phyloP scores from a whole-genome alignment of 345 rosid genomes.

The Euphorbia lathyris region DNA sequence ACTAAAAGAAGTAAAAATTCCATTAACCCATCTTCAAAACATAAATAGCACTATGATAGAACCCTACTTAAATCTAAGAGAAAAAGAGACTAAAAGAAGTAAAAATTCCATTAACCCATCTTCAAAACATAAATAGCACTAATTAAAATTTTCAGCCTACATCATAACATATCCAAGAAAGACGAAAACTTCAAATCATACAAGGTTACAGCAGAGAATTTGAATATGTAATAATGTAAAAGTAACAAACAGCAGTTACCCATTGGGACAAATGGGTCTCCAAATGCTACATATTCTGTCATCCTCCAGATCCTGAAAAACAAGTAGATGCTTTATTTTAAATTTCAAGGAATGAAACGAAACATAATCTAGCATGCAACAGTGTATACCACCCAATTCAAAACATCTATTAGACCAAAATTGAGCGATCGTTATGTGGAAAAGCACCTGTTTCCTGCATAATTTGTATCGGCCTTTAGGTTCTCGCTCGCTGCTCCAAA shows the following conservation, averaged over 20 bases:
- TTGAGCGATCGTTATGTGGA: constrained; percentile 9
- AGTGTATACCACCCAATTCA: neutral
- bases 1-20: neutral
- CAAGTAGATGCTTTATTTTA: neutral
- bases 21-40: neutral
- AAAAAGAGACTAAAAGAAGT: neutral
- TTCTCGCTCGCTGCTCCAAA: constrained; percentile 89
- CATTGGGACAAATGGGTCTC: constrained; percentile 85
- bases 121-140: neutral
- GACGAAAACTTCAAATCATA: neutral
- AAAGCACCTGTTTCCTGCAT: constrained; percentile 71
- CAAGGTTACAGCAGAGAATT: neutral
- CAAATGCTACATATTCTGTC: constrained; percentile 72
- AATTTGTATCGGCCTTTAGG: constrained; percentile 65
- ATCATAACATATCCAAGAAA: neutral
- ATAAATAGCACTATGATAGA: neutral
- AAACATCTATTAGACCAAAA: neutral
- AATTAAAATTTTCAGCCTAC: neutral
- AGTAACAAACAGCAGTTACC: constrained; percentile 44
- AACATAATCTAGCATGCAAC: neutral
- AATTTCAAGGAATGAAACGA: neutral
- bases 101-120: too few species aligned
- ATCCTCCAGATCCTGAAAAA: constrained; percentile 60
- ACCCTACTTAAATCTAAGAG: neutral
- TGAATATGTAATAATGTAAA: neutral